A percentile compares a stretch with the other conserved stretches of the same genome.
These are phyloP conservation scores for Candida tunisiensis DNA, from an alignment of 1,139 yeast genomes.

Conservation along the genomic window DNA sequence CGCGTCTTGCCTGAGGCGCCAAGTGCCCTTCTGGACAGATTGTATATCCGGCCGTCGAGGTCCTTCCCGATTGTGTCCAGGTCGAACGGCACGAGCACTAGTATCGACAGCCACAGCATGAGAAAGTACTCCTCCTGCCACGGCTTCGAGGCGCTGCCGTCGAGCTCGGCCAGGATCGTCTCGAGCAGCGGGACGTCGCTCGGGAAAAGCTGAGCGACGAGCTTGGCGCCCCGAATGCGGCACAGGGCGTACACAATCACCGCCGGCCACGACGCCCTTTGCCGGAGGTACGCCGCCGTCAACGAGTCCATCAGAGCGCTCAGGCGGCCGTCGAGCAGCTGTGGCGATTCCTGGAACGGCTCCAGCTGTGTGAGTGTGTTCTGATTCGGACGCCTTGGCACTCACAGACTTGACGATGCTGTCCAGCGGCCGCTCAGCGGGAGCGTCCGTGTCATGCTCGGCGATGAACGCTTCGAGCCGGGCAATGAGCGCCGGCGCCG, in stretches of 20 bases:
- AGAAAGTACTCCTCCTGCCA: slow-evolving; percentile 47
- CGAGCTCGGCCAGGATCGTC: slow-evolving; percentile 1
- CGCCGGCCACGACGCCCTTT: slow-evolving; percentile 1
- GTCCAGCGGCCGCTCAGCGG: no score
- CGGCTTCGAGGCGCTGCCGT: slow-evolving; percentile 7
- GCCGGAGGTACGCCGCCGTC: slow-evolving; percentile 5
- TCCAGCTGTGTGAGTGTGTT: slow-evolving; percentile 7
- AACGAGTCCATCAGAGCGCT: slow-evolving; percentile 7
- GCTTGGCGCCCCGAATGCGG: slow-evolving; percentile 51
- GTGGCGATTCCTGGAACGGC: slow-evolving; percentile 20
- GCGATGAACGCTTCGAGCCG: no score
- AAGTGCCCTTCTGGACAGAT: slow-evolving; percentile 19
- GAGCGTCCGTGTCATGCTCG: no score
- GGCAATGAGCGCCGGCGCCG: no score
- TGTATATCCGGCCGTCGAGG: slow-evolving; percentile 22
- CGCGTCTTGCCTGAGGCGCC: slow-evolving; percentile 31
- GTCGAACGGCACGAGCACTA: slow-evolving; percentile 57
- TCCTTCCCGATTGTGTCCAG: slow-evolving; percentile 25
- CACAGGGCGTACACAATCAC: slow-evolving; percentile 34
- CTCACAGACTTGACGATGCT: no score
- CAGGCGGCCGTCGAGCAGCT: slow-evolving; percentile 18
- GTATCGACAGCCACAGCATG: slow-evolving; percentile 58
- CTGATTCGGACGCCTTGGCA: no score
- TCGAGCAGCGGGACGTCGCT: slow-evolving; percentile 38
- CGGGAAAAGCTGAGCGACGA: slow-evolving; percentile 37